A percentile compares a stretch with the other conserved stretches of the same genome.
phyloP scores from a whole-genome alignment of 495 filamentous ascomycete species.

The Neurospora pannonica region DNA sequence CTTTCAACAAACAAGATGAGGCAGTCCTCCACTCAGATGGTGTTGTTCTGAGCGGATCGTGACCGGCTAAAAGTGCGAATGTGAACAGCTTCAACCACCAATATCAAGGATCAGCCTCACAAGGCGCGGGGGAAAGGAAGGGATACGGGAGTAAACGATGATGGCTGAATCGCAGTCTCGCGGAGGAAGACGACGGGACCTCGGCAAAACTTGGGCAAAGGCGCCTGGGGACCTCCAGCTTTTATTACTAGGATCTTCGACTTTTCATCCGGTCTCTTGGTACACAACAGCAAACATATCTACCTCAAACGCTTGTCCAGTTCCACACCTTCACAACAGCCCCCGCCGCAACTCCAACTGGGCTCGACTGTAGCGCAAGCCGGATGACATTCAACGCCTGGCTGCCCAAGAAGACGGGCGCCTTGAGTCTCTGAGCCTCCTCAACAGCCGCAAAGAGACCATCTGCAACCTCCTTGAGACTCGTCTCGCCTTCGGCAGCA shows the following conservation, averaged over 20 bases:
- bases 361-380: slow-evolving; percentile 14
- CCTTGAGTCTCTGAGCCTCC: slow-evolving; percentile 36
- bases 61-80: background rate
- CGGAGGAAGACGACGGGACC: background rate
- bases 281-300: background rate
- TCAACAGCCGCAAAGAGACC: slow-evolving; percentile 43
- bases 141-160: background rate
- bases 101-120: background rate
- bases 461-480: slow-evolving; percentile 34
- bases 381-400: slow-evolving; percentile 29
- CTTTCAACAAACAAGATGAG: too few species aligned
- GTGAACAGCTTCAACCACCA: background rate
- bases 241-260: background rate
- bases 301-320: background rate
- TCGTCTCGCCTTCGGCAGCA: slow-evolving; percentile 1
- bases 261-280: background rate
- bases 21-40: too few species aligned
- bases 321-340: slow-evolving; percentile 32
- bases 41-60: background rate
- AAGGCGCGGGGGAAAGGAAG: background rate
- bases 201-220: background rate
- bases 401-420: slow-evolving; percentile 29
- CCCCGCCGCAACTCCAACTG: slow-evolving; percentile 9
- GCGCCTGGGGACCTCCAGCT: background rate
- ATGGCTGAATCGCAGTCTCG: background rate